Evolutionary conservation across 768 basidiomycete species (phyloP), one percentile per base, ranked within the genome.

Genomic region (Amanita pseudoporphyria): DNA sequence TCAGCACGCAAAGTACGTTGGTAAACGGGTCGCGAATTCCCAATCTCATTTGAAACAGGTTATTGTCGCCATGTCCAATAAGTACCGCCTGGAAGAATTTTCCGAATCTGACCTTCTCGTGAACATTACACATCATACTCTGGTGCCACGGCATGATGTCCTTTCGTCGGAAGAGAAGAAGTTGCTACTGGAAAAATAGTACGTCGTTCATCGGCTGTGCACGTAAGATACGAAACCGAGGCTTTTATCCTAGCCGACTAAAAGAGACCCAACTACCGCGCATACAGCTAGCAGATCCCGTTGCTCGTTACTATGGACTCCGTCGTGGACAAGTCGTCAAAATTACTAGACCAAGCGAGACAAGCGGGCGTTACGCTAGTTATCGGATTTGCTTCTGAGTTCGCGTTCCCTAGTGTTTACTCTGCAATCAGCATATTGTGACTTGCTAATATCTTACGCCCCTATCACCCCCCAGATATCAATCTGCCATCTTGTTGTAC

Each of bases 211-310:
- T n/a, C 35, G 28, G 21, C 21, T 16, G 46, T 28, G 26, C 26
- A 42, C 24, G 14, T 40, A 33, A 46, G 46, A 53, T 54, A 45
- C n/a, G n/a, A n/a, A n/a, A n/a, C n/a, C n/a, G 46, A 54, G 42
- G 55, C 54, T 54, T 57, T 52, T 54, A 38, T 36, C 52, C 47
- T 58, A 99, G 95, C 69, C 95, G 96, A 54, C 70, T 99, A 51
- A 95, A 95, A 67, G 96, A 98, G 63, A 97, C 95, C 1, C 96
- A 99, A 61, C 74, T 99, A 49, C 96, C 96, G 42, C 88, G 96
- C 19, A 98, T 99, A 55, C 94, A 97, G 68, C 67, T 96, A 37
- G 82, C 85, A 22, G 96, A 99, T 66, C 96, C 96, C 9, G 95
- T 99, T n/a, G 92, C 96, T 36, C 81, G 94, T 52, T 98, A 99